phyloP scores from a whole-genome alignment of 2,329 filamentous ascomycete species.

The Bimuria novae-zelandiae region DNA sequence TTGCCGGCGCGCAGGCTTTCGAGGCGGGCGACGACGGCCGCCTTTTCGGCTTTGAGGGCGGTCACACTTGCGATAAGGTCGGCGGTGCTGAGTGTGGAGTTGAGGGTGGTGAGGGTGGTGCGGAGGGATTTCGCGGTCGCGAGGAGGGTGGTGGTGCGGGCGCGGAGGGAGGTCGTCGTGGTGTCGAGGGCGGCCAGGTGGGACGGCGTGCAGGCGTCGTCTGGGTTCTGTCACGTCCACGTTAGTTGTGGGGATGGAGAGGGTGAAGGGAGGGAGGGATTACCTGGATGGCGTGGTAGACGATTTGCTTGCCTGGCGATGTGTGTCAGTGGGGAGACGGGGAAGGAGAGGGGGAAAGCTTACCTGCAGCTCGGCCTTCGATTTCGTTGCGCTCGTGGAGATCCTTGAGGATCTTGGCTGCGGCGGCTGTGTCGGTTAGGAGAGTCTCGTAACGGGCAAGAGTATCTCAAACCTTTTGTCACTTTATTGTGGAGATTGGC shows the following conservation, averaged over 20 bases:
- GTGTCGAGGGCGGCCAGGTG: slow-evolving; percentile 56
- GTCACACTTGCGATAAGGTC: slow-evolving; percentile 54
- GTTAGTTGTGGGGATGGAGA: neutral
- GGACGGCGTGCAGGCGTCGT: slow-evolving; percentile 54
- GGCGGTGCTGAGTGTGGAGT: slow-evolving; percentile 55
- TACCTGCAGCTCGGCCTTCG: slow-evolving; percentile 60
- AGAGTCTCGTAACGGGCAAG: neutral
- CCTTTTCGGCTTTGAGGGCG: slow-evolving; percentile 52
- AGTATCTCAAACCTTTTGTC: slow-evolving; percentile 53
- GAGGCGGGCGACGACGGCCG: slow-evolving; percentile 48
- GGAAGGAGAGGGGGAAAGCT: neutral
- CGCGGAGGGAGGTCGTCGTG: slow-evolving; percentile 54
- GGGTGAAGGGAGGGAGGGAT: neutral
- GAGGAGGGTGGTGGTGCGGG: slow-evolving; percentile 51
- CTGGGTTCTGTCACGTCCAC: slow-evolving; percentile 52
- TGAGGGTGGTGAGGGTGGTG: slow-evolving; percentile 51
- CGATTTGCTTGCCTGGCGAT: slow-evolving; percentile 64
- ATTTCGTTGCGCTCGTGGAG: slow-evolving; percentile 64
- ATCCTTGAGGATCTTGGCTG: slow-evolving; percentile 66
- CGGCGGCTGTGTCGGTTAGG: slow-evolving; percentile 51
- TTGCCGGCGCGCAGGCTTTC: slow-evolving; percentile 47
- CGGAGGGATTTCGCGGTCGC: slow-evolving; percentile 56
- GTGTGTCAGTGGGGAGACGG: slow-evolving; percentile 5
- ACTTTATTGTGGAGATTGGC: slow-evolving; percentile 65
- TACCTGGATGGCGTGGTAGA: slow-evolving; percentile 62